Evolutionary conservation across 2,329 filamentous ascomycete genomes (phyloP), one percentile per base, ranked within the genome.

Genomic region (Cryphonectria carpinicola): DNA sequence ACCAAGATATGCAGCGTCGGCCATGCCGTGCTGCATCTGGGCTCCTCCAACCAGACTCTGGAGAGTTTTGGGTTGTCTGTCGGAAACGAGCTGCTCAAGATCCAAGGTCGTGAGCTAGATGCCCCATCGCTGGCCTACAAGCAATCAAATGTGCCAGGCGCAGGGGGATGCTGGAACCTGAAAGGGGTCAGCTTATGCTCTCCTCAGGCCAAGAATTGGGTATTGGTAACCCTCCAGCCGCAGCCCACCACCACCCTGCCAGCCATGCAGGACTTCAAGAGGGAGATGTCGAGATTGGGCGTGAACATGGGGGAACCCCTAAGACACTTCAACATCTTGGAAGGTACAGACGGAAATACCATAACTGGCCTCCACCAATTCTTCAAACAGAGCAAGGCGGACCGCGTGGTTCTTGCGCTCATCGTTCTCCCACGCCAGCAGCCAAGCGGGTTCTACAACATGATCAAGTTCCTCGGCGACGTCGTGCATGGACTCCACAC

Each of bases 381-480:
- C 2, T 14, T 68, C 41, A 39, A 19, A 10, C 1, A 46, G 14
- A 25, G 1, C 14, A 41, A 25, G 28, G 17, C 8, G n/a, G 61
- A 25, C 4, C 25, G 37, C 19, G 75, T 92, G 60, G 78, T 94
- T 0, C 81, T 93, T 14, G 82, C 93, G 17, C 82, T 94, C n/a
- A 80, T 93, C 0, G 14, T 65, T 14, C 5, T 81, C 84, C 14
- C 77, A 80, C 19, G 82, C 83, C 32, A 80, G 85, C 32, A 81
- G 81, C 64, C 2, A 19, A 4, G 19, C 74, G 54, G n/a, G 0
- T 66, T 89, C 1, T 94, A 95, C 79, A 86, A 87, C 72, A 81
- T 79, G 7, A 85, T 97, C 78, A 96, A 96, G 80, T 85, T 80
- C 43, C 80, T 89, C 0, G 92, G 88, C 17, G 93, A 97, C 76